Base-by-base conservation (phyloP, 2,329 filamentous ascomycete species). In the Neonectria coccinea region DNA sequence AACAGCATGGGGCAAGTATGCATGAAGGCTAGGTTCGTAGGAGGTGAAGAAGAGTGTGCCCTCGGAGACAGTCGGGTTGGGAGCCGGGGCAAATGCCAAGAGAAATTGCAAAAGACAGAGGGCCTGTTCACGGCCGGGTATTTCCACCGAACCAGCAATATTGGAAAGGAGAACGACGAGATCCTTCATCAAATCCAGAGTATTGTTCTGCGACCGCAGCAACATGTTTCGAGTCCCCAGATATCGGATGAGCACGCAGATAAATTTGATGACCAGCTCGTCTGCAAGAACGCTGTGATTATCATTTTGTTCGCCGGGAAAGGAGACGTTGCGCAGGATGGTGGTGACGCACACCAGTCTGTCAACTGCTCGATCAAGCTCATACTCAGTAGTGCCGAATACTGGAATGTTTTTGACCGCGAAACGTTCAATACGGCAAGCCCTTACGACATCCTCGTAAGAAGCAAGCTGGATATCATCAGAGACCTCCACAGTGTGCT, bases 111-210 rank as follows among this genome's bases (percentile, higher is more conserved):
- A 82, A 7, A 98, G 84, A 73, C 92, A 93, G 42, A 93, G 83
- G 0, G 94, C 94, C 76, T 98, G 94, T 75, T 98, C 94, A 67
- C 92, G 90, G 20, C 91, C 91, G 1, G 94, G 91, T 42, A 99
- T 84, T 74, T 95, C 91, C 56, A 98, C 87, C 10, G 88, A 87
- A 51, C 92, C 89, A 8, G 94, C 90, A 52, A 97, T 88, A 77
- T 99, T 98, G 61, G 95, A 97, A 59, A 99, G 84, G 70, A 97
- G 89, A 16, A 93, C 91, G 62, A 98, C 88, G 31, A 94, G 84
- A 77, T 99, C 96, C 80, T 99, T 99, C 92, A 97, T 97, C 73
- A 98, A 95, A 78, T 99, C 96, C 69, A 97, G 83, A 0, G 92
- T 96, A 79, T 97, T 97, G 74, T 87, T 85, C 69, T 96, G 87